Base-by-base conservation (phyloP, 495 filamentous ascomycete genomes). In the Physcia stellaris region DNA sequence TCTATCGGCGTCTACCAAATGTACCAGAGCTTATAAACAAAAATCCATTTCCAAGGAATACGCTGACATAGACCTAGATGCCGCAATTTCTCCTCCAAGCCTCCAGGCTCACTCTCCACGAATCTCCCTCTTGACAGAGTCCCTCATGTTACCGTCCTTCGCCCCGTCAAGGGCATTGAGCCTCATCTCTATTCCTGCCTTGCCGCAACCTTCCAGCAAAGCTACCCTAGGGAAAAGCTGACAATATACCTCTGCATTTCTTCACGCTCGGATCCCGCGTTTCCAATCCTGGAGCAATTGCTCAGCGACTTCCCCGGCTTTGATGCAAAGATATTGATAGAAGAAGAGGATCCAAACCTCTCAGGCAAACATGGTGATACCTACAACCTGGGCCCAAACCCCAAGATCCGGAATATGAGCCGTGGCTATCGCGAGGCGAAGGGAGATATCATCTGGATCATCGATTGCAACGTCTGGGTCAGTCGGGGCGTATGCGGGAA, bases 401-500 rank as follows among this genome's bases (percentile, higher is more conserved):
- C 92, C 9, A 99, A 99, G 62, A 94, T 99, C 50, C 71, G 92
- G 17, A 99, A 96, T 50, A 81, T 96, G 73, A 95, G 87, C 49
- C 75, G 86, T 15, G 88, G 80, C 4, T 99, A 94, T 51, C 63
- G 92, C n/a, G 92, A 96, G 55, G 85, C 87, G 0, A 83, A 81
- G 42, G 83, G 84, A 0, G 86, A 95, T 52, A 73, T 95, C 32
- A 65, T 96, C 18, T 99, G 92, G 92, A 77, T 94, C 32, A 73
- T 93, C 18, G 92, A 99, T 56, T 94, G 86, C 61, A 99, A 99
- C 53, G 75, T 96, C 29, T 99, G 92, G 92, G 68, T 96, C 21
- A 75, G 74, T 7, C 74, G 68, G 18, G 77, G 80, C 10, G 86
- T 85, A 1, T 74, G 76, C 26, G 84, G 76, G 3, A 71, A 87